A percentile compares a stretch with the other conserved stretches of the same genome.
Evolutionary conservation across 2,329 filamentous ascomycete species (phyloP).

Genomic region (Aspergillus carbonarius): DNA sequence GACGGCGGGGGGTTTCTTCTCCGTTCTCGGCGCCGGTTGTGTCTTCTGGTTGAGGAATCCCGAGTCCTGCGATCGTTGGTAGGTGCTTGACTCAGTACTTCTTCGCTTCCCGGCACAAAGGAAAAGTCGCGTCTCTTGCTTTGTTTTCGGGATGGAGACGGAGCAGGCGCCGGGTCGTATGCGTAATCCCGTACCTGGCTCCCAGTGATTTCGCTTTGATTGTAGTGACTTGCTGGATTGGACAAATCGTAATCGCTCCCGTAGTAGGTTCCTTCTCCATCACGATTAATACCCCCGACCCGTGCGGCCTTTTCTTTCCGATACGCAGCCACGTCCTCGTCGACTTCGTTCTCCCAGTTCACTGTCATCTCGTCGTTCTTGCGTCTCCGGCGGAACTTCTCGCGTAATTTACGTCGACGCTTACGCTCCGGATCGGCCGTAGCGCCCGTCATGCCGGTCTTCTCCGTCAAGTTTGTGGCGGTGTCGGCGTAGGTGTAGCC

Average conservation of each 20-base stretch:
- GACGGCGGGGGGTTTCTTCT: slow-evolving; percentile 23
- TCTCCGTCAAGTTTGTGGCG: slow-evolving; percentile 44
- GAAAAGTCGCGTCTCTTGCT: slow-evolving; percentile 45
- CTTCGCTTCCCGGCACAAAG: slow-evolving; percentile 51
- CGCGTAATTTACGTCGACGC: slow-evolving; percentile 38
- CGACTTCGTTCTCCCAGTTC: slow-evolving; percentile 61
- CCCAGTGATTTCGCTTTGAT: slow-evolving; percentile 43
- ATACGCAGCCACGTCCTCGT: slow-evolving; percentile 75
- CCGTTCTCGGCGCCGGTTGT: slow-evolving; percentile 33
- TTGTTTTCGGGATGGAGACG: slow-evolving; percentile 15
- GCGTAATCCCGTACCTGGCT: slow-evolving; percentile 48
- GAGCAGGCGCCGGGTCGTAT: slow-evolving; percentile 23
- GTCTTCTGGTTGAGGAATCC: slow-evolving; percentile 30
- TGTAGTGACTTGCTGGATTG: slow-evolving; percentile 56
- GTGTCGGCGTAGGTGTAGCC: slow-evolving; percentile 50
- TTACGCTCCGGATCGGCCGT: slow-evolving; percentile 18
- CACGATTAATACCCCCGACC: slow-evolving; percentile 84
- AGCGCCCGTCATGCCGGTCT: slow-evolving; percentile 6
- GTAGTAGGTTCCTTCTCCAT: slow-evolving; percentile 79
- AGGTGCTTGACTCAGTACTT: slow-evolving; percentile 37
- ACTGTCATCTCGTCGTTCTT: slow-evolving; percentile 36
- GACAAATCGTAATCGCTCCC: slow-evolving; percentile 69
- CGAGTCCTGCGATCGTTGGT: slow-evolving; percentile 34
- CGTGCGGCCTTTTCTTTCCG: slow-evolving; percentile 81
- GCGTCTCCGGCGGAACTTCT: slow-evolving; percentile 38